Percentiles rank a stretch among this genome's conserved stretches.
Evolutionary conservation across 805 yeast genomes (phyloP).

Genomic region (Ogataea minuta): DNA sequence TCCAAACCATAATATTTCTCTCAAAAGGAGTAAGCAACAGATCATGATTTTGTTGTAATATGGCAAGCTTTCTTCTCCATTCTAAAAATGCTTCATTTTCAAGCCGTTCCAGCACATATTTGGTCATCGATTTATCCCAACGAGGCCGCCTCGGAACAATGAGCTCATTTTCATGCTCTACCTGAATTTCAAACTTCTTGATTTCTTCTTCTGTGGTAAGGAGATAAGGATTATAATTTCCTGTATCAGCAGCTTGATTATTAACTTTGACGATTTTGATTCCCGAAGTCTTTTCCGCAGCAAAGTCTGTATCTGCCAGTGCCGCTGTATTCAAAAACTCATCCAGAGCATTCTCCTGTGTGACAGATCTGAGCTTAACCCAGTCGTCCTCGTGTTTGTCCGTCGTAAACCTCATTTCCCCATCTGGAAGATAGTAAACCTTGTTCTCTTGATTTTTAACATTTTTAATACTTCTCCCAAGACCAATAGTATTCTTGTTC

Average conservation of each 20-base stretch:
- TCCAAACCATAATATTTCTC: conserved; percentile 96
- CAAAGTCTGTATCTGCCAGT: conserved; percentile 92
- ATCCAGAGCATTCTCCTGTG: conserved; percentile 91
- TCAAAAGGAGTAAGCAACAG: conserved; percentile 92
- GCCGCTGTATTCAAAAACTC: conserved; percentile 95
- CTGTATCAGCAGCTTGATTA: conserved; percentile 63
- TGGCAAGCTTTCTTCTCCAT: conserved; percentile 91
- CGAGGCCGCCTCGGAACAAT: conserved; percentile 91
- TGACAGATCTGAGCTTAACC: conserved; percentile 89
- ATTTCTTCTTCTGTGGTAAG: conserved; percentile 66
- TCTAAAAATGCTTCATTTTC: conserved; percentile 89
- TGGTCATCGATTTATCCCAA: conserved; percentile 75
- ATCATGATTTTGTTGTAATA: conserved; percentile 79
- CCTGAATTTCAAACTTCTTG: conserved; percentile 58
- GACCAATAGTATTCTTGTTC: conserved; percentile 78
- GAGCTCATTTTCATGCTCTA: conserved; percentile 62
- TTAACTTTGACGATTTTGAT: conserved; percentile 83
- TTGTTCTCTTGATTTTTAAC: conserved; percentile 68
- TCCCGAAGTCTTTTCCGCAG: conserved; percentile 82
- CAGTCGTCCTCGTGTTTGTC: conserved; percentile 80
- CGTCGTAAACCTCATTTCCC: conserved; percentile 86
- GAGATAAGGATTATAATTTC: conserved; percentile 51
- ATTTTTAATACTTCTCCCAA: conserved; percentile 81
- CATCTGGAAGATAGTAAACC: conserved; percentile 74
- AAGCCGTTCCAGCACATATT: conserved; percentile 73